Conservation (phyloP, 1,284 basidiomycete species). For the Malassezia psittaci region DNA sequence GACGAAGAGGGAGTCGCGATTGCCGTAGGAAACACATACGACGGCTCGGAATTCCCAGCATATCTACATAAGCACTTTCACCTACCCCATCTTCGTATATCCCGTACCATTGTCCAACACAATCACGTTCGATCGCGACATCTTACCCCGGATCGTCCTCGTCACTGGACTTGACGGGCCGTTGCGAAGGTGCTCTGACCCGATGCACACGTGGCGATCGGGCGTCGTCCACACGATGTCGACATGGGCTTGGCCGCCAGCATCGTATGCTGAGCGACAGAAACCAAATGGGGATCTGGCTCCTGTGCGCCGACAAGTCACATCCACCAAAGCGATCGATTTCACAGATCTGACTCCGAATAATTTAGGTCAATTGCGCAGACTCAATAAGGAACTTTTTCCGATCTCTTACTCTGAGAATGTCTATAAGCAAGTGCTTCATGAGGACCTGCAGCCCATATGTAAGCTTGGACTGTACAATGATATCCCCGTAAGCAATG, state of each 20-base stretch:
- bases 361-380: slow-evolving; percentile 44
- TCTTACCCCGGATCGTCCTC: slow-evolving; percentile 14
- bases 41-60: slow-evolving; percentile 96
- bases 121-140: slow-evolving; percentile 47
- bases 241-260: not conserved
- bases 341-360: slow-evolving; percentile 39
- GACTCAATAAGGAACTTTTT: slow-evolving; percentile 42
- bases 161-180: not conserved
- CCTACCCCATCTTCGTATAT: slow-evolving; percentile 61
- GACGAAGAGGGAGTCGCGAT: slow-evolving; percentile 42
- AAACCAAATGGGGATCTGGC: slow-evolving; percentile 2
- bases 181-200: not conserved
- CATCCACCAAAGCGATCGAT: slow-evolving; percentile 14
- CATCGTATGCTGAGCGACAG: slow-evolving; percentile 4
- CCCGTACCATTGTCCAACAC: slow-evolving; percentile 23
- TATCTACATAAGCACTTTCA: slow-evolving; percentile 56
- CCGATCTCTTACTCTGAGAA: slow-evolving; percentile 39
- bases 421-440: slow-evolving; percentile 40
- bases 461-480: slow-evolving; percentile 49
- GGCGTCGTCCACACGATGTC: not conserved
- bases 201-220: slow-evolving; percentile 1
- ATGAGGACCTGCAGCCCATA: slow-evolving; percentile 27
- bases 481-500: slow-evolving; percentile 48
- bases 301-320: slow-evolving; percentile 8
- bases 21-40: slow-evolving; percentile 55